phyloP scores from a whole-genome alignment of 345 rosid genomes.

The Combretum micranthum region DNA sequence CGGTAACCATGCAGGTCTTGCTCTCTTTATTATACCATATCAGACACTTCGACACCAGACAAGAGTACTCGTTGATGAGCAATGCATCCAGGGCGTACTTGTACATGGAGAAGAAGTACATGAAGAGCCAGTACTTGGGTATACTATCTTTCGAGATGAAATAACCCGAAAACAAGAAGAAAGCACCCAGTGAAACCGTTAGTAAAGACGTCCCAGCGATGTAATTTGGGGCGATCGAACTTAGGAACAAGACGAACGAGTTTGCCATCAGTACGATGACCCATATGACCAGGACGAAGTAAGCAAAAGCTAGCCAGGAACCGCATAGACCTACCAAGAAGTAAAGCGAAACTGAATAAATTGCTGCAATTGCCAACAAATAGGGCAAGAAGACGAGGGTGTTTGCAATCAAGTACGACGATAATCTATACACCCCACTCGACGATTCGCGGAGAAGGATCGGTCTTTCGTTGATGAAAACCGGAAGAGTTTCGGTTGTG shows the following conservation, averaged over 20 bases:
- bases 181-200: slow-evolving; percentile 59
- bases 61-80: slow-evolving; percentile 83
- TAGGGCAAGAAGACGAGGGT: slow-evolving; percentile 86
- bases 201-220: slow-evolving; percentile 80
- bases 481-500: slow-evolving; percentile 88
- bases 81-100: slow-evolving; percentile 85
- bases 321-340: slow-evolving; percentile 80
- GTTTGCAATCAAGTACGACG: slow-evolving; percentile 76
- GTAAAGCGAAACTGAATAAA: slow-evolving; percentile 67
- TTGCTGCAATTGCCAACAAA: slow-evolving; percentile 48
- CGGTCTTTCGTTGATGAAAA: slow-evolving; percentile 86
- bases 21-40: slow-evolving; percentile 45
- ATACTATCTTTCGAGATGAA: slow-evolving; percentile 70
- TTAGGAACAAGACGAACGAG: slow-evolving; percentile 78
- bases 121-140: slow-evolving; percentile 89
- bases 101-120: slow-evolving; percentile 93
- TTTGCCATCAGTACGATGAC: slow-evolving; percentile 74
- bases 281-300: slow-evolving; percentile 80
- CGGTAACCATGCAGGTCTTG: slow-evolving; percentile 53
- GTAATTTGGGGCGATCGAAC: slow-evolving; percentile 89
- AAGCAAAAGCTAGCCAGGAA: slow-evolving; percentile 68
- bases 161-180: slow-evolving; percentile 91
- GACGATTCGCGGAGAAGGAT: slow-evolving; percentile 75
- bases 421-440: slow-evolving; percentile 72
- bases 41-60: slow-evolving; percentile 55